Percentiles rank a stretch among this genome's conserved stretches.
These are phyloP conservation scores for Colletotrichum graminicola DNA, from an alignment of 2,329 filamentous ascomycete species.

Conservation along the genomic window DNA sequence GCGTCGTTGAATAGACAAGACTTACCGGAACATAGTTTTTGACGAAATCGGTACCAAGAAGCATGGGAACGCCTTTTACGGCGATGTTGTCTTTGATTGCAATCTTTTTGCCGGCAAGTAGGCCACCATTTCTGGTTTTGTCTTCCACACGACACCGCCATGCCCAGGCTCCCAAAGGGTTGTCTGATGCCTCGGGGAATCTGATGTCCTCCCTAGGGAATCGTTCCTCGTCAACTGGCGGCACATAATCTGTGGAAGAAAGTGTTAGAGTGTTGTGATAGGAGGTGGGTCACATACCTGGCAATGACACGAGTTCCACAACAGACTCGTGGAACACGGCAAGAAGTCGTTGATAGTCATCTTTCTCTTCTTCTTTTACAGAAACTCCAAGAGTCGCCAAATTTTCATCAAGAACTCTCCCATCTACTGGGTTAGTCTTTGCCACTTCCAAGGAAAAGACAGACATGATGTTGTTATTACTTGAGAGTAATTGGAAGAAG, in stretches of 20 bases:
- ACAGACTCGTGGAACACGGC: constrained; percentile 33
- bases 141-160: constrained; percentile 47
- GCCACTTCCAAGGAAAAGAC: constrained; percentile 32
- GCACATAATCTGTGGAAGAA: constrained; percentile 1
- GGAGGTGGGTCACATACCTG: not conserved
- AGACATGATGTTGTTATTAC: not conserved
- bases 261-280: no score
- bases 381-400: constrained; percentile 3
- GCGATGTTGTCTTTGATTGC: constrained; percentile 50
- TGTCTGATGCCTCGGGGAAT: constrained; percentile 44
- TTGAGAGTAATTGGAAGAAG: constrained; percentile 46
- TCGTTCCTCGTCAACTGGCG: constrained; percentile 1
- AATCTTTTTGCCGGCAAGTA: constrained; percentile 43
- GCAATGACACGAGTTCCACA: constrained; percentile 11
- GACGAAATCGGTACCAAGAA: constrained; percentile 29
- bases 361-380: constrained; percentile 6
- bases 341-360: constrained; percentile 27
- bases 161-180: constrained; percentile 52
- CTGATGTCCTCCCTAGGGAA: constrained; percentile 12
- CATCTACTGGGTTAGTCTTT: constrained; percentile 19
- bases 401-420: constrained; percentile 14
- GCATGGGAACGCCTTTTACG: constrained; percentile 40
- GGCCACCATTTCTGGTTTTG: not conserved
- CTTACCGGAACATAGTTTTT: constrained; percentile 13
- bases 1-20: fast-evolving